Evolutionary conservation across 805 yeast species (phyloP), one percentile per base, ranked within the genome.

Genomic region (Pichia heedii): DNA sequence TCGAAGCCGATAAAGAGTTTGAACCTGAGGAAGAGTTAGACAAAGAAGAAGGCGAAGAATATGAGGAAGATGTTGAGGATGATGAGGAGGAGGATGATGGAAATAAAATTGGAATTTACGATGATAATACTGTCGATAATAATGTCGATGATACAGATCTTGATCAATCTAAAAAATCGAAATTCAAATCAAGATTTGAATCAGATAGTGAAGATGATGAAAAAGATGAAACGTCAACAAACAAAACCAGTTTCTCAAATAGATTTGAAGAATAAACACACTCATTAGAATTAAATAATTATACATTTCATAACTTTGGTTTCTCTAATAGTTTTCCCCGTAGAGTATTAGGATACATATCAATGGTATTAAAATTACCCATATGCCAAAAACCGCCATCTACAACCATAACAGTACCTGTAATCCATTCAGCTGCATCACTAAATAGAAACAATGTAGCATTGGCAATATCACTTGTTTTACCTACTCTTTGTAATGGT

Each of bases 371-470:
- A 50, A 64, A 54, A 30, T 61, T 58, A 13, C 89, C 87, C 58
- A 78, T 67, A 57, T 86, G 95, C 96, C 97, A 88, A 45, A 76
- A 70, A 2, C 81, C 97, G 41, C 97, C 97, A 64, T 89, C 97
- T 5, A 90, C 96, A 16, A 86, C 82, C 33, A 77, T 71, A 15
- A 80, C 68, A 5, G 87, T 76, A 15, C 97, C 97, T 13, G 83
- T 79, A 26, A 89, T 71, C 60, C 79, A 89, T 5, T 67, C 53
- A 7, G 89, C 87, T 5, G 96, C 95, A 3, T 82, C 83, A 39
- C 95, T 84, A 54, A 89, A 84, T 53, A 90, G 66, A 58, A 68
- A 89, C 1, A 84, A 84, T 0, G 97, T 88, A 2, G 90, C 79
- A 50, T 88, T 81, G 15, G 97, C 96, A 55, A 89, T 84, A 58